Evolutionary conservation across 768 basidiomycete genomes (phyloP), one percentile per base, ranked within the genome.

Genomic region (Tylopilus sp.): DNA sequence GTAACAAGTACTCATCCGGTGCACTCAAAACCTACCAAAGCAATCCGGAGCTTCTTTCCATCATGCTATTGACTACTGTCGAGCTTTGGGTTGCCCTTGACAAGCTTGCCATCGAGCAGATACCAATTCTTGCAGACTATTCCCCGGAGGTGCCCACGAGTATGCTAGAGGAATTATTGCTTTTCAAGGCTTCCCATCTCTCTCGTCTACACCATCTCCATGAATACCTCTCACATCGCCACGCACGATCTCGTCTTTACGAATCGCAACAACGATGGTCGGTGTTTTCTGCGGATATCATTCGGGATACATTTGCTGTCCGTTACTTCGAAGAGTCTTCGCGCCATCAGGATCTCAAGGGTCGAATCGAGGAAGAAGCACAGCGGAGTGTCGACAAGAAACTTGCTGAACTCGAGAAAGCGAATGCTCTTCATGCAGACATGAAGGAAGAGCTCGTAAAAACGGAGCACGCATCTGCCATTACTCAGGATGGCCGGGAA

Each of bases 1-100:
- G 64, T 15, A 38, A 35, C 15, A 40, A 53, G 7, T 71, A 76
- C 43, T 57, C 60, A 4, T 48, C 55, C 1, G 48, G 59, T 1
- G 69, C 75, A 1, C 25, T 43, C 21, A 26, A n/a, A 0, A 47
- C 57, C 7, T 76, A 75, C 44, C 44, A 47, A 13, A 52, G 56
- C 20, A 75, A 69, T 40, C 71, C 75, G 8, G 75, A 78, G 50
- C 44, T 55, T n/a, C 39, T 57, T 5, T 71, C 69, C 11, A 48
- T 72, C 17, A 75, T 79, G 70, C 55, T 80, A 30, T 63, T 81
- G 44, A 74, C 74, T 5, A 51, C 73, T 28, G 57, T 79, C 21
- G 72, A 77, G 26, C 63, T 81, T 17, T 81, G 80, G 79, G 65
- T 75, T 1, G 75, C 72, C 0, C 62, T 80, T 6, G 79, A 81